Evolutionary conservation across 2,329 filamentous ascomycete genomes (phyloP).

Genomic region (Phoma sp.): DNA sequence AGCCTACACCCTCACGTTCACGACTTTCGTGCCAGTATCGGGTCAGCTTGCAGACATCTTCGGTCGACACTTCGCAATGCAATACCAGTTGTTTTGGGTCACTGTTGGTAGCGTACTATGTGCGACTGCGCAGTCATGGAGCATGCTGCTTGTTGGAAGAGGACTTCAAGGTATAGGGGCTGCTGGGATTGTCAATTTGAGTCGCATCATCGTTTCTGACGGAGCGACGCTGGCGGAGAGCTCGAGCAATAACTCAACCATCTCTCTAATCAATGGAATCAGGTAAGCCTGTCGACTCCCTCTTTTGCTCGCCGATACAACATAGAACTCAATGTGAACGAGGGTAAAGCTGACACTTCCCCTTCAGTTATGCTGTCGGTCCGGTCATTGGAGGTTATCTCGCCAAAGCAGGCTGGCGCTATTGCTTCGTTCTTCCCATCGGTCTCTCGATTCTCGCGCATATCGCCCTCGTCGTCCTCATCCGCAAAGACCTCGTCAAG

Average conservation of each 20-base stretch:
- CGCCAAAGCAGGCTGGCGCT: conserved; percentile 66
- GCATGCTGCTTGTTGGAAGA: conserved; percentile 68
- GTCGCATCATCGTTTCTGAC: conserved; percentile 70
- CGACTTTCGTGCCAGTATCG: conserved; percentile 72
- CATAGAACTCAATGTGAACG: too few relatives aligned
- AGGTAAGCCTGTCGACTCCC: conserved; percentile 42
- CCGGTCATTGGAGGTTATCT: conserved; percentile 69
- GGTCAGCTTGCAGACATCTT: conserved; percentile 71
- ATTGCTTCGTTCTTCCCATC: conserved; percentile 67
- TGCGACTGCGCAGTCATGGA: conserved; percentile 65
- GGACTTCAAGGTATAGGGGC: conserved; percentile 69
- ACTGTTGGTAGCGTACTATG: conserved; percentile 68
- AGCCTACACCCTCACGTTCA: conserved; percentile 71
- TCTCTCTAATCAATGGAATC: conserved; percentile 66
- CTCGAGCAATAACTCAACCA: conserved; percentile 73
- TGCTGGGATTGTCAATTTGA: conserved; percentile 67
- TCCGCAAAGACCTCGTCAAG: conserved; percentile 65
- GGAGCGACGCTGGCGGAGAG: conserved; percentile 73
- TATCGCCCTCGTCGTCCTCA: conserved; percentile 62
- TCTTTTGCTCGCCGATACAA: too few relatives aligned
- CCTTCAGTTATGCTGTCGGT: conserved; percentile 62
- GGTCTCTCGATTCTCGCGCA: conserved; percentile 55
- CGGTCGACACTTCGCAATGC: conserved; percentile 67
- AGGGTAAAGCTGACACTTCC: not conserved
- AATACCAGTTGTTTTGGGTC: conserved; percentile 60